phyloP scores from a whole-genome alignment of 2,329 filamentous ascomycete genomes.

The Cladophialophora exuberans region DNA sequence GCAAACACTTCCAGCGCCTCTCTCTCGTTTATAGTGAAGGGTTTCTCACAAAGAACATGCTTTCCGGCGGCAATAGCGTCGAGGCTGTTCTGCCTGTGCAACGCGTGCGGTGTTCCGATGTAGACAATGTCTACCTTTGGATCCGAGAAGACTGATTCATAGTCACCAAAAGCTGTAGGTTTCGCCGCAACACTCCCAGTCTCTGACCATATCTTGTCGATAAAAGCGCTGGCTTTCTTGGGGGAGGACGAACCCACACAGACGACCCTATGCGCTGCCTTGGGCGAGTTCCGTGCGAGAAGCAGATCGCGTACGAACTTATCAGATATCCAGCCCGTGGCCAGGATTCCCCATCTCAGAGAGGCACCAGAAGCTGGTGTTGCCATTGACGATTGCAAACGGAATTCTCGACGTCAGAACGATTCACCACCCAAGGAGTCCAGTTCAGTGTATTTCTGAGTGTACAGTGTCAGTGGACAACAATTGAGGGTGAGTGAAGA shows the following conservation, averaged over 20 bases:
- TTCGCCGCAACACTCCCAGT: too few species aligned
- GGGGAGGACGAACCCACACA: not conserved
- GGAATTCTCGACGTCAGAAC: too few species aligned
- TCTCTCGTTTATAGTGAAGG: slow-evolving; percentile 79
- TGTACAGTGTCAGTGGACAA: too few species aligned
- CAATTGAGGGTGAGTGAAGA: too few species aligned
- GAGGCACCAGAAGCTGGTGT: too few species aligned
- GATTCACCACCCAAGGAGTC: too few species aligned
- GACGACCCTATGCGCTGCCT: not conserved
- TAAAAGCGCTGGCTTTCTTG: not conserved
- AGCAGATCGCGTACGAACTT: not conserved
- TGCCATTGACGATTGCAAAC: too few species aligned
- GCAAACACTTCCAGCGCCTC: slow-evolving; percentile 74
- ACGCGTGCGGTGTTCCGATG: slow-evolving; percentile 61
- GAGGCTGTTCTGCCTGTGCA: slow-evolving; percentile 89
- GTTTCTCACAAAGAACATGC: too few species aligned
- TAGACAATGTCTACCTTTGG: not conserved
- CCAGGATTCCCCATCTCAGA: too few species aligned
- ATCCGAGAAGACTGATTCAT: not conserved
- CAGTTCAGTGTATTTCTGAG: too few species aligned
- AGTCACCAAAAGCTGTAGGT: not conserved
- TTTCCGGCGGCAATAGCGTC: slow-evolving; percentile 84
- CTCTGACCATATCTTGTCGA: not conserved
- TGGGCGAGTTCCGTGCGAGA: not conserved
- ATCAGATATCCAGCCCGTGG: not conserved